Conservation (phyloP, 2,329 filamentous ascomycete species). For the Sordariomycetes sp. region DNA sequence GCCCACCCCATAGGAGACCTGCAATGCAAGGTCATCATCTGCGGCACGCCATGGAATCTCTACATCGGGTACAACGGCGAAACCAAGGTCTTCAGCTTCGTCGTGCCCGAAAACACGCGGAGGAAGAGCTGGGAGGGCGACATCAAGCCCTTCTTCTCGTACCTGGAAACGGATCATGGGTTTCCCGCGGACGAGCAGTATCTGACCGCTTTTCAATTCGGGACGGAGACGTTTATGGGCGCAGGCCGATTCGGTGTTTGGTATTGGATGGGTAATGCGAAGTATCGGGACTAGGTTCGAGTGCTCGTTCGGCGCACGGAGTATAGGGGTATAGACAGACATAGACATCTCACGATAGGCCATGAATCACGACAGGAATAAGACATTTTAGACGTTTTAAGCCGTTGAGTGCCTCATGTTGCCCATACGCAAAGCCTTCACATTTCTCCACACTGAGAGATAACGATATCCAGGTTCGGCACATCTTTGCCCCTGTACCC, state of each 20-base stretch:
- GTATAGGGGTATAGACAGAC: too few relatives aligned
- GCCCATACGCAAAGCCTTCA: too few relatives aligned
- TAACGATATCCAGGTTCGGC: slow-evolving; percentile 74
- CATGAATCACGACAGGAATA: too few relatives aligned
- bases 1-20: slow-evolving; percentile 16
- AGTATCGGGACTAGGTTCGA: too few relatives aligned
- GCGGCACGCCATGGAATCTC: slow-evolving; percentile 43
- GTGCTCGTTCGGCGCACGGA: too few relatives aligned
- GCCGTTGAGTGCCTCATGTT: too few relatives aligned
- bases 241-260: slow-evolving; percentile 4
- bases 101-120: slow-evolving; percentile 26
- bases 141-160: slow-evolving; percentile 45
- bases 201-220: slow-evolving; percentile 28
- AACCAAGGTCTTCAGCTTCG: slow-evolving; percentile 51
- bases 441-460: slow-evolving; percentile 92
- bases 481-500: slow-evolving; percentile 65
- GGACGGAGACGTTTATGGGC: slow-evolving; percentile 49
- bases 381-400: too few relatives aligned
- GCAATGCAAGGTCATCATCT: slow-evolving; percentile 44
- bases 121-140: slow-evolving; percentile 46
- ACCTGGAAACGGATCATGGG: slow-evolving; percentile 37
- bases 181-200: slow-evolving; percentile 38
- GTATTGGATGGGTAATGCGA: background rate
- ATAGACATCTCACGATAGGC: background rate
- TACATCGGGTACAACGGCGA: slow-evolving; percentile 47